A percentile compares a stretch with the other conserved stretches of the same genome.
phyloP scores from a whole-genome alignment of 768 basidiomycete genomes.

The Leccinellum luteum region DNA sequence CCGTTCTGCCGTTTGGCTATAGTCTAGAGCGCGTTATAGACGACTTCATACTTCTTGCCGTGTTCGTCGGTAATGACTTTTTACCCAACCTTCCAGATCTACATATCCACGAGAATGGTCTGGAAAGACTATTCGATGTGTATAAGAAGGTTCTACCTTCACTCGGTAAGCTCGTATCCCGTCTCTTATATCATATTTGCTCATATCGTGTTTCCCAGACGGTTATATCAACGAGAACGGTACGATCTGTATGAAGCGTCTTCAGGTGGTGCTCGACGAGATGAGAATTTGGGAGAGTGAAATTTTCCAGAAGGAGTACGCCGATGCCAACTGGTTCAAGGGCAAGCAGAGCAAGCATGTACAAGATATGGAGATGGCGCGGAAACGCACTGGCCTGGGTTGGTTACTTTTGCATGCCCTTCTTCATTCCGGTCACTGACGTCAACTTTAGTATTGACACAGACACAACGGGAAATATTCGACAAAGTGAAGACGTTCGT shows the following conservation, averaged over 20 bases:
- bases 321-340: constrained; percentile 90
- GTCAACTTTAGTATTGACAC: constrained; percentile 56
- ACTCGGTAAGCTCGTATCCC: constrained; percentile 44
- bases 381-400: constrained; percentile 65
- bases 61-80: constrained; percentile 98
- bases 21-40: constrained; percentile 93
- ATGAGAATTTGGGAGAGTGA: constrained; percentile 87
- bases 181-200: not conserved
- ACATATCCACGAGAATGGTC: constrained; percentile 95
- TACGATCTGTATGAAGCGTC: constrained; percentile 68
- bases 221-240: constrained; percentile 95
- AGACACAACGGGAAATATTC: constrained; percentile 73
- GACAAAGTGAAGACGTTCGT: constrained; percentile 79
- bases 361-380: constrained; percentile 60
- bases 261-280: constrained; percentile 87
- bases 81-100: constrained; percentile 93
- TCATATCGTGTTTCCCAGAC: constrained; percentile 41
- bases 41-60: constrained; percentile 94
- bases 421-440: not conserved
- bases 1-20: constrained; percentile 73
- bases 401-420: constrained; percentile 21
- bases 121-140: constrained; percentile 90
- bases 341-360: constrained; percentile 82
- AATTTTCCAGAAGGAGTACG: constrained; percentile 87
- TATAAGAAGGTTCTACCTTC: constrained; percentile 91